A percentile compares a stretch with the other conserved stretches of the same genome.
These are phyloP conservation scores for Nepenthes alata DNA, from an alignment of 179 eudicot species.

Conservation along the genomic window DNA sequence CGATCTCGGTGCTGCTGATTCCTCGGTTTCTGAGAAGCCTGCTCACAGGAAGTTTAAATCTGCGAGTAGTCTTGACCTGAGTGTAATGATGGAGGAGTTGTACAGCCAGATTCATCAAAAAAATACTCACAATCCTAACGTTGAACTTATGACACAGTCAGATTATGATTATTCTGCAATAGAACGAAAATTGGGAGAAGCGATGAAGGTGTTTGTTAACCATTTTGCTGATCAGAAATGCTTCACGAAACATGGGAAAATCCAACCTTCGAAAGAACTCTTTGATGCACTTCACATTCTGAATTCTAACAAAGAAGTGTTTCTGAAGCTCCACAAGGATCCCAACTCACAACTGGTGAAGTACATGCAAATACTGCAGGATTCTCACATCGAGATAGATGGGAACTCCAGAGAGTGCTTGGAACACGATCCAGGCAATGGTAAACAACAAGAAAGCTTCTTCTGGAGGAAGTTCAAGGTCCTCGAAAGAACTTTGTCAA, in stretches of 20 bases:
- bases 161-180: conserved; percentile 16
- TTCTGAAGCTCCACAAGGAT: conserved; percentile 58
- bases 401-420: conserved; percentile 19
- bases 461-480: conserved; percentile 59
- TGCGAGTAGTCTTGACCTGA: conserved; percentile 36
- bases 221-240: conserved; percentile 32
- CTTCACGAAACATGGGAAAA: conserved; percentile 16
- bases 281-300: conserved; percentile 45
- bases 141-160: conserved; percentile 17
- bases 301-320: conserved; percentile 48
- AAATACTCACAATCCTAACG: conserved; percentile 17
- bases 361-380: conserved; percentile 36
- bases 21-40: conserved; percentile 11
- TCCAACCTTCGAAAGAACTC: conserved; percentile 37
- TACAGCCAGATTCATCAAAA: conserved; percentile 32
- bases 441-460: conserved; percentile 19
- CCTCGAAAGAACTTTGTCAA: conserved; percentile 28
- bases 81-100: conserved; percentile 51
- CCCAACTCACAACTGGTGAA: conserved; percentile 47
- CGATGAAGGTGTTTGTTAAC: conserved; percentile 44
- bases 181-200: conserved; percentile 45
- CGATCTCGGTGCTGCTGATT: conserved; percentile 10
- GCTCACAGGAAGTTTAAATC: conserved; percentile 28
- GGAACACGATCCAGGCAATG: conserved; percentile 16
- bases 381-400: conserved; percentile 17